A percentile compares a stretch with the other conserved stretches of the same genome.
These are phyloP conservation scores for Solanum clarkiae DNA, from an alignment of 257 asterid genomes.

Conservation along the genomic window DNA sequence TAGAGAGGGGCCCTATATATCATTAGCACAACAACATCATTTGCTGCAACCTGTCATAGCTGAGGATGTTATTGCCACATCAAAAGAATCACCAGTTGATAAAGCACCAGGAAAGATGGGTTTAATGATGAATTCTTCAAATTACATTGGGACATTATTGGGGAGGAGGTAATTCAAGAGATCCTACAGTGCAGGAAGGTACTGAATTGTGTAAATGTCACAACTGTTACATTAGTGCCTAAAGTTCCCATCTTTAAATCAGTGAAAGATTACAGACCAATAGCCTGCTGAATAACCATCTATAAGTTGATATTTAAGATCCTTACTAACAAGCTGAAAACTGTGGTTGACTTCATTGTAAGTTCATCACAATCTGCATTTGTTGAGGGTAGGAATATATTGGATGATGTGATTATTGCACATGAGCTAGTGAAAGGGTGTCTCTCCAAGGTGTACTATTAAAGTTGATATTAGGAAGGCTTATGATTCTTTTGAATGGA, in stretches of 20 bases:
- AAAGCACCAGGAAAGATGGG: background rate
- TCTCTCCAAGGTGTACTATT: background rate
- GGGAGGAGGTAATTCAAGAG: too few species aligned
- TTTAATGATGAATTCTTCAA: too few species aligned
- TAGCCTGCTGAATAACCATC: background rate
- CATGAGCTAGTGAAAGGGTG: background rate
- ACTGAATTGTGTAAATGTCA: too few species aligned
- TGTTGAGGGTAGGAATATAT: background rate
- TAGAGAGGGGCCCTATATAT: background rate
- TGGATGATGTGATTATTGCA: background rate
- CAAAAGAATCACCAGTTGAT: fast-evolving
- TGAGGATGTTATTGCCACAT: background rate
- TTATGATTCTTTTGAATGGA: background rate
- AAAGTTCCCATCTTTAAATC: too few species aligned
- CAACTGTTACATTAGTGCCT: background rate
- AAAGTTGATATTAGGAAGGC: background rate
- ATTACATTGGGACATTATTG: too few species aligned
- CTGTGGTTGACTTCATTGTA: background rate
- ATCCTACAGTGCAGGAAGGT: too few species aligned
- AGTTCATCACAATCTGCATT: background rate
- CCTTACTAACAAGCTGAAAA: background rate
- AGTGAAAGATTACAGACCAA: background rate
- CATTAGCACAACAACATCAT: background rate
- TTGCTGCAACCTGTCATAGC: background rate
- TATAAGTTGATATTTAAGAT: background rate